phyloP scores from a whole-genome alignment of 345 rosid species.

The Pugionium dolabratum region DNA sequence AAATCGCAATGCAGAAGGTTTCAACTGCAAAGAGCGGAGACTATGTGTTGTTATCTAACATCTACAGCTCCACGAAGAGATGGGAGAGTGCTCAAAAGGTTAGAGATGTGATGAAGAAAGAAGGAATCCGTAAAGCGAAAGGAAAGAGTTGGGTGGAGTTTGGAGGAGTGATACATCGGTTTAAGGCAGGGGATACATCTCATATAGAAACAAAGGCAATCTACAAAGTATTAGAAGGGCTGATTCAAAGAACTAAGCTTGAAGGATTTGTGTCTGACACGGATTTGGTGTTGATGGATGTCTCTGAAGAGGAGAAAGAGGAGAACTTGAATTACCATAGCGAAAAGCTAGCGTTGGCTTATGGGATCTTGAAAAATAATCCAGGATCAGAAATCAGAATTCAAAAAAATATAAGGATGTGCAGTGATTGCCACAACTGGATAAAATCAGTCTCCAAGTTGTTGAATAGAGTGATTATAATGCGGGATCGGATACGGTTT shows the following conservation, averaged over 20 bases:
- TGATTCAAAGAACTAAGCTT: conserved; percentile 49
- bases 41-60: conserved; percentile 73
- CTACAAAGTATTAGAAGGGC: conserved; percentile 53
- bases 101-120: conserved; percentile 63
- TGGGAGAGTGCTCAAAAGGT: conserved; percentile 68
- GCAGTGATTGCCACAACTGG: conserved; percentile 82
- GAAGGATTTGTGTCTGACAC: conserved; percentile 65
- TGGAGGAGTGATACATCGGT: conserved; percentile 62
- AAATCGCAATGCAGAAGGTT: conserved; percentile 63
- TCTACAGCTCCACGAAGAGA: conserved; percentile 61
- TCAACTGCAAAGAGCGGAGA: conserved; percentile 63
- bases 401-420: conserved; percentile 75
- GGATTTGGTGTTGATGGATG: conserved; percentile 84
- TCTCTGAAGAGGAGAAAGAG: conserved; percentile 82
- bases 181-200: conserved; percentile 70
- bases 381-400: conserved; percentile 68
- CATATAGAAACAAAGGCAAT: conserved; percentile 64
- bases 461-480: conserved; percentile 58
- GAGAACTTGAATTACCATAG: conserved; percentile 70
- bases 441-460: conserved; percentile 63
- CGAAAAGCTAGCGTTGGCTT: conserved; percentile 83
- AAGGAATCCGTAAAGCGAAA: conserved; percentile 58
- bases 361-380: conserved; percentile 65
- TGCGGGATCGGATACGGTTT: conserved; percentile 80
- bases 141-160: conserved; percentile 87